Percentiles rank a stretch among this genome's conserved stretches.
Evolutionary conservation across 768 basidiomycete genomes (phyloP).

Genomic region (Lepiota brunneoincarnata): DNA sequence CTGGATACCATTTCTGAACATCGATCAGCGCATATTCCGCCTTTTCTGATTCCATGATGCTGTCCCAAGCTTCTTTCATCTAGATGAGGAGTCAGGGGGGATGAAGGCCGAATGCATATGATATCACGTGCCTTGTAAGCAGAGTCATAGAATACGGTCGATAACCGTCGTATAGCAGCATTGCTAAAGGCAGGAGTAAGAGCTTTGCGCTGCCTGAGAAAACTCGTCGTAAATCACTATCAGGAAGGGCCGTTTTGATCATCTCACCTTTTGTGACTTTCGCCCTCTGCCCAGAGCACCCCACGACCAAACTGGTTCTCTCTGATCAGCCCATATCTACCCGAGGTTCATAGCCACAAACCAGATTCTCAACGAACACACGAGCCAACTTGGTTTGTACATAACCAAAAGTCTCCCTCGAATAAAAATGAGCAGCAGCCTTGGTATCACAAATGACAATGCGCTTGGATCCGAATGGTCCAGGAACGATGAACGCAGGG

Average conservation of each 20-base stretch:
- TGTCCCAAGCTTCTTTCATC: constrained; percentile 32
- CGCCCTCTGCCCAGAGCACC: constrained; percentile 39
- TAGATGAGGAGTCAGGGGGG: constrained; percentile 10
- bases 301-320: constrained; percentile 35
- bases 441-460: constrained; percentile 46
- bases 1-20: constrained; percentile 42
- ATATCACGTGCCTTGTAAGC: constrained; percentile 40
- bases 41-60: constrained; percentile 24
- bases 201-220: constrained; percentile 43
- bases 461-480: constrained; percentile 27
- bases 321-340: neutral
- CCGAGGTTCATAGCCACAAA: constrained; percentile 16
- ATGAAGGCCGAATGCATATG: neutral
- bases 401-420: constrained; percentile 49
- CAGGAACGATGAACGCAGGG: constrained; percentile 39
- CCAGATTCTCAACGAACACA: constrained; percentile 36
- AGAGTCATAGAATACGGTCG: constrained; percentile 47
- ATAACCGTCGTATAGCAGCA: constrained; percentile 44
- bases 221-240: neutral
- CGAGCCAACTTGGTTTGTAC: constrained; percentile 33
- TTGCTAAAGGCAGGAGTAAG: constrained; percentile 53
- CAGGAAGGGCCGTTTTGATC: neutral
- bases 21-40: constrained; percentile 33
- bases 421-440: constrained; percentile 49
- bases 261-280: constrained; percentile 42